Conservation (phyloP, 2,329 filamentous ascomycete genomes). For the Cytospora leucostoma region DNA sequence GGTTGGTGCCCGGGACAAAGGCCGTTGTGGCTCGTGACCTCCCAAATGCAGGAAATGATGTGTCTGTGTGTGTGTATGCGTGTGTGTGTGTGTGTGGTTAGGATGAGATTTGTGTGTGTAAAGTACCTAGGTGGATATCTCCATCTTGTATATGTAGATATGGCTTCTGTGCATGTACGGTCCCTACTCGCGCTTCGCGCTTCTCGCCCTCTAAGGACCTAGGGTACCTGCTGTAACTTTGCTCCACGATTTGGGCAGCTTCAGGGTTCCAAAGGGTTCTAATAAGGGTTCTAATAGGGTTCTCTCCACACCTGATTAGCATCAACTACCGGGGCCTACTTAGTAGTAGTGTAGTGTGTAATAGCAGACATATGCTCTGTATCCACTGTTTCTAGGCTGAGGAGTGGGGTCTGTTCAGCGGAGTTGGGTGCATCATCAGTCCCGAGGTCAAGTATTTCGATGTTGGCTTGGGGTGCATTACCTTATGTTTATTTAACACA, state of each 20-base stretch:
- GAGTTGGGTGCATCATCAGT: neutral
- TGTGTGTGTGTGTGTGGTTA: neutral
- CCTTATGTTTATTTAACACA: no score
- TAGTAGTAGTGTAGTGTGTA: no score
- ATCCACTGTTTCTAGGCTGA: neutral
- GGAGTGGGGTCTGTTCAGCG: neutral
- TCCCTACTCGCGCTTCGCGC: neutral
- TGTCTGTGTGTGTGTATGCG: neutral
- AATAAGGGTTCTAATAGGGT: neutral
- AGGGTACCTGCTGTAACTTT: neutral
- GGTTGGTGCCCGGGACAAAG: constrained; percentile 27
- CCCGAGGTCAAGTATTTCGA: no score
- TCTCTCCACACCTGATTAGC: neutral
- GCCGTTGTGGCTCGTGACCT: constrained; percentile 10
- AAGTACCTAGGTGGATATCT: no score
- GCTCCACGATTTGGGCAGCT: neutral
- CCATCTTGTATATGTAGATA: neutral
- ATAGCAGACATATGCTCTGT: neutral
- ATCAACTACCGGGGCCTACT: neutral
- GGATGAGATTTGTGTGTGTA: neutral
- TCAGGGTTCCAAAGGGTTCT: no score
- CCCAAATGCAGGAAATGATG: neutral
- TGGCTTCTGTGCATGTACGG: neutral
- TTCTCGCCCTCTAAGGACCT: neutral
- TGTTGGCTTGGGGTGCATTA: no score